Evolutionary conservation across 768 basidiomycete species (phyloP).

Genomic region (Suillus hirtellus): DNA sequence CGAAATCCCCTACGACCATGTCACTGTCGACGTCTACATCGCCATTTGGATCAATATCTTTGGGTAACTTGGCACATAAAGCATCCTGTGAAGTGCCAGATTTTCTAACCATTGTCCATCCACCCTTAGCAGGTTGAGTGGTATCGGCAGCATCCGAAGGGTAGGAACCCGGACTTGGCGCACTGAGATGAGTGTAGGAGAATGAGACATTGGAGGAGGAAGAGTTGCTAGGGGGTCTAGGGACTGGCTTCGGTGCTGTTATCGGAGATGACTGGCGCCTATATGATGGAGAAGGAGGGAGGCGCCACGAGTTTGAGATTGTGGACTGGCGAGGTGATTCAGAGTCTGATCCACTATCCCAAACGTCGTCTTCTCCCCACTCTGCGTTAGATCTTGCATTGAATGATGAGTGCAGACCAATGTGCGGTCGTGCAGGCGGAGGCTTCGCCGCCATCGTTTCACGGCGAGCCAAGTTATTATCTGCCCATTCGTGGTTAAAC

Average conservation of each 20-base stretch:
- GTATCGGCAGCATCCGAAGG: conserved; percentile 52
- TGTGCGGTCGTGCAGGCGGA: conserved; percentile 74
- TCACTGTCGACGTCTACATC: conserved; percentile 75
- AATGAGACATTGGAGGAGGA: conserved; percentile 73
- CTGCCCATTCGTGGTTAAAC: background rate
- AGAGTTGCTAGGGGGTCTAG: conserved; percentile 44
- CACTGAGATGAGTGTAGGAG: conserved; percentile 79
- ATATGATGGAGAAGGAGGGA: conserved; percentile 26
- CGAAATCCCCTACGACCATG: conserved; percentile 77
- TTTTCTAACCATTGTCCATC: conserved; percentile 77
- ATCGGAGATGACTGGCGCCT: conserved; percentile 31
- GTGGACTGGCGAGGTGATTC: conserved; percentile 65
- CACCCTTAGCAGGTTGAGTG: conserved; percentile 47
- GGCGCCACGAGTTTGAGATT: conserved; percentile 45
- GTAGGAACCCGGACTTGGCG: conserved; percentile 76
- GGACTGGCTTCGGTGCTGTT: conserved; percentile 58
- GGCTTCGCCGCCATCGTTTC: conserved; percentile 53
- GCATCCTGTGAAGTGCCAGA: conserved; percentile 30
- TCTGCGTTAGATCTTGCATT: conserved; percentile 52
- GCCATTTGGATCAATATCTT: conserved; percentile 28
- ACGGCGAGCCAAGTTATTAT: conserved; percentile 21
- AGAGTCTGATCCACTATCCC: conserved; percentile 82
- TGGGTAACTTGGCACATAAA: conserved; percentile 25
- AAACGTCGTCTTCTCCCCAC: conserved; percentile 86
- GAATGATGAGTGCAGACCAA: conserved; percentile 55